phyloP scores from a whole-genome alignment of 495 filamentous ascomycete species.

The Filosporella fistucella region DNA sequence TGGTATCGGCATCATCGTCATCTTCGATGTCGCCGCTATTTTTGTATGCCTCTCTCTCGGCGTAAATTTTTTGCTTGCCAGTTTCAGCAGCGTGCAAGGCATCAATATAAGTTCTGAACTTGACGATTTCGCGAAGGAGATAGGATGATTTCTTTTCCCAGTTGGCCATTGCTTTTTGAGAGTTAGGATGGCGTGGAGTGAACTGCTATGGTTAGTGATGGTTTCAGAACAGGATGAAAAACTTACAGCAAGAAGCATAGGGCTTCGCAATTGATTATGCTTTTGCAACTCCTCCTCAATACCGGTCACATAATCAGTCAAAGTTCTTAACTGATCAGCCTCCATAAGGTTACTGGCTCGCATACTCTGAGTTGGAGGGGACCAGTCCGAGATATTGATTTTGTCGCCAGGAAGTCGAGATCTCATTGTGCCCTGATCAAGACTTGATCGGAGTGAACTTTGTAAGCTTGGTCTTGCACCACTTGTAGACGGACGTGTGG shows the following conservation, averaged over 20 bases:
- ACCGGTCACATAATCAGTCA: slow-evolving; percentile 74
- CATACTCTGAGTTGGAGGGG: slow-evolving; percentile 88
- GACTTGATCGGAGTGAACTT: slow-evolving; percentile 65
- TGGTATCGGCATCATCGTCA: slow-evolving; percentile 11
- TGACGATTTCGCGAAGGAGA: slow-evolving; percentile 90
- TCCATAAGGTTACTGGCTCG: slow-evolving; percentile 73
- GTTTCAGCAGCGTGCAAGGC: slow-evolving; percentile 48
- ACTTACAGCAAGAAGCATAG: slow-evolving; percentile 77
- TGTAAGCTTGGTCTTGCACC: slow-evolving; percentile 59
- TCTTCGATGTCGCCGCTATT: slow-evolving; percentile 1
- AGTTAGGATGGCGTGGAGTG: slow-evolving; percentile 79
- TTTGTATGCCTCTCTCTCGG: slow-evolving; percentile 37
- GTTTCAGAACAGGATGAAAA: neutral
- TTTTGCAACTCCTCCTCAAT: slow-evolving; percentile 80
- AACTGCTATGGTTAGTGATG: slow-evolving; percentile 43
- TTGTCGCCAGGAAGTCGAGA: slow-evolving; percentile 80
- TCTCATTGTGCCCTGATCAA: slow-evolving; percentile 56
- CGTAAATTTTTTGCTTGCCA: slow-evolving; percentile 40
- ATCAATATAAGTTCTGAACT: slow-evolving; percentile 93
- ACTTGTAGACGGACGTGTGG: slow-evolving; percentile 20
- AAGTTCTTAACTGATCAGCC: slow-evolving; percentile 70
- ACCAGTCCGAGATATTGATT: slow-evolving; percentile 84
- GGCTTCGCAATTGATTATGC: slow-evolving; percentile 80
- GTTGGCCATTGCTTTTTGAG: slow-evolving; percentile 79
- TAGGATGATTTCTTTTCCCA: slow-evolving; percentile 96